A percentile compares a stretch with the other conserved stretches of the same genome.
Conservation (phyloP, 805 yeast genomes). For the Naumovozyma castellii region DNA sequence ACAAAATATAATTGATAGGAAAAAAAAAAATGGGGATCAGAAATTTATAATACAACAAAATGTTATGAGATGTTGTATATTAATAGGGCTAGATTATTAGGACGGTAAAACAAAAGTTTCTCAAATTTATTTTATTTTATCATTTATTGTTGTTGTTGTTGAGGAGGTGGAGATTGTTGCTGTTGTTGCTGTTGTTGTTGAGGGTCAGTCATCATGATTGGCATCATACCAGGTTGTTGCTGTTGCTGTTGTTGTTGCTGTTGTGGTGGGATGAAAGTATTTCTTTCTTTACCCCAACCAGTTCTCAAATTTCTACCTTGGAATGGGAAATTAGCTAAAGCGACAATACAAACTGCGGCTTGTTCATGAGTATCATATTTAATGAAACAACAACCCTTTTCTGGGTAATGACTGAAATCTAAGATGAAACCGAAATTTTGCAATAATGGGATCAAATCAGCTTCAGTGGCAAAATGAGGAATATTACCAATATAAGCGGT, state of each 20-base stretch:
- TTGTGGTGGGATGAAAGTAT: slow-evolving; percentile 26
- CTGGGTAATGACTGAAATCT: slow-evolving; percentile 71
- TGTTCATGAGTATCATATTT: slow-evolving; percentile 79
- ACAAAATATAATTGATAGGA: too few relatives aligned
- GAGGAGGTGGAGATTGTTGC: slow-evolving; percentile 1
- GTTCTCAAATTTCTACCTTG: slow-evolving; percentile 73
- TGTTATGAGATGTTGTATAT: too few relatives aligned
- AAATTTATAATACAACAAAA: too few relatives aligned
- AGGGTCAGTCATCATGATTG: slow-evolving; percentile 4
- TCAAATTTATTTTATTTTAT: too few relatives aligned
- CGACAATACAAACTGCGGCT: slow-evolving; percentile 82
- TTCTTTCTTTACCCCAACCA: slow-evolving; percentile 76
- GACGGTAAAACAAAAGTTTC: too few relatives aligned
- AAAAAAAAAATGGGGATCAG: too few relatives aligned
- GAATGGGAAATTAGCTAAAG: slow-evolving; percentile 55
- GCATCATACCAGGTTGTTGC: slow-evolving; percentile 7
- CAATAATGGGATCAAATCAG: slow-evolving; percentile 61
- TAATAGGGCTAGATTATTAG: too few relatives aligned
- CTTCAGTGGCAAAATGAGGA: slow-evolving; percentile 65
- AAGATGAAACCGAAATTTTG: slow-evolving; percentile 77
- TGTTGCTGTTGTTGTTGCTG: slow-evolving; percentile 15
- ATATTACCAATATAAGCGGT: slow-evolving; percentile 84
- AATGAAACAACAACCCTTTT: slow-evolving; percentile 80
- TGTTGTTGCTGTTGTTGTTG: slow-evolving; percentile 6
- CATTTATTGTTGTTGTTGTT: too few relatives aligned